These are phyloP conservation scores for Zelopaecilomyces penicillatus DNA, from an alignment of 2,329 filamentous ascomycete genomes.

Conservation along the genomic window DNA sequence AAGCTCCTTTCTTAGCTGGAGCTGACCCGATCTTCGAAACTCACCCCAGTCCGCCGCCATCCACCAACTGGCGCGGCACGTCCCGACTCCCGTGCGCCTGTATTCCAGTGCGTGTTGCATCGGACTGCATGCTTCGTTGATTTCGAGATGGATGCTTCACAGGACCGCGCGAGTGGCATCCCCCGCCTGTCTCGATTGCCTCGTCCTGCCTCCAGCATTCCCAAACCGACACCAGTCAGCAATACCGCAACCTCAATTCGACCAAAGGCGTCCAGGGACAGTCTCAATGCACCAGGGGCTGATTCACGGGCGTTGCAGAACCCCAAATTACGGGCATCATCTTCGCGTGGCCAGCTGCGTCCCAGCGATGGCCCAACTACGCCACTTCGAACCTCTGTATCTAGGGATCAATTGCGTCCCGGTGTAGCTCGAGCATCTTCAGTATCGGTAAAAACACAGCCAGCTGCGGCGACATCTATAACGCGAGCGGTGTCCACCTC, in stretches of 20 bases:
- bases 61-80: too few species aligned
- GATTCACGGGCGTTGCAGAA: slow-evolving; percentile 25
- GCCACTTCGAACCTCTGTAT: slow-evolving; percentile 11
- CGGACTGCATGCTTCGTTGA: background rate
- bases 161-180: slow-evolving; percentile 29
- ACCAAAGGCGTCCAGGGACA: slow-evolving; percentile 21
- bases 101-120: background rate
- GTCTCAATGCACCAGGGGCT: slow-evolving; percentile 11
- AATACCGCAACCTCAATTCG: slow-evolving; percentile 17
- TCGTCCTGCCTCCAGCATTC: slow-evolving; percentile 22
- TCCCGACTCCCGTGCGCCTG: too few species aligned
- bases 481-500: slow-evolving; percentile 5
- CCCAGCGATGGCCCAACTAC: slow-evolving; percentile 11
- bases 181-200: slow-evolving; percentile 32
- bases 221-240: slow-evolving; percentile 18
- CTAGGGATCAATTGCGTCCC: slow-evolving; percentile 15
- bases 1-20: slow-evolving; percentile 2
- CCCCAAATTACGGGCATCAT: slow-evolving; percentile 32
- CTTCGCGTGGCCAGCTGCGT: slow-evolving; percentile 32
- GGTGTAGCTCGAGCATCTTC: slow-evolving; percentile 7
- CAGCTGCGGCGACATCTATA: slow-evolving; percentile 11
- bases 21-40: slow-evolving; percentile 5
- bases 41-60: slow-evolving; percentile 2
- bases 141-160: slow-evolving; percentile 21
- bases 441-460: slow-evolving; percentile 6